Evolutionary conservation across 2,329 filamentous ascomycete species (phyloP).

Genomic region (Plenodomus tracheiphilus): DNA sequence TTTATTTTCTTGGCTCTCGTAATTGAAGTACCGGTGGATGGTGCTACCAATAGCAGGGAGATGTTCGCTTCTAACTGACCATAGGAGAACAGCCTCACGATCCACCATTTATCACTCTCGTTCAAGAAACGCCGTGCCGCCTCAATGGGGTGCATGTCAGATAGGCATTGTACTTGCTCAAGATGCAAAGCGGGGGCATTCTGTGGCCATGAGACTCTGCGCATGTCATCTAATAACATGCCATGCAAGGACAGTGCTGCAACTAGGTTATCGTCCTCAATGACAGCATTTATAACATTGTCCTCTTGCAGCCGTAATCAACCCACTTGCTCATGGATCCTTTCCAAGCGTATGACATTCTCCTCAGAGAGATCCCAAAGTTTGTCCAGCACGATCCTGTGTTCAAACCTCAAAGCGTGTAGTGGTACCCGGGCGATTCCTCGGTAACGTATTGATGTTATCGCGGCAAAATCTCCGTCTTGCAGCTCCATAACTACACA

Average conservation of each 20-base stretch:
- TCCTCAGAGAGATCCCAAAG: constrained; percentile 4
- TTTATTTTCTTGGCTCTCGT: background rate
- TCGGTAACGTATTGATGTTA: constrained; percentile 7
- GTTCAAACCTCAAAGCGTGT: constrained; percentile 8
- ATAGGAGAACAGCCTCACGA: no score
- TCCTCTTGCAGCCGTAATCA: constrained; percentile 16
- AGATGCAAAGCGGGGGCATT: constrained; percentile 14
- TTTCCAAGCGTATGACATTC: constrained; percentile 5
- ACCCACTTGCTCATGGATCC: constrained; percentile 7
- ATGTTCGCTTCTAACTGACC: constrained; percentile 6
- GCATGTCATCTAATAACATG: constrained; percentile 6
- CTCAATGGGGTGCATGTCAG: constrained; percentile 15
- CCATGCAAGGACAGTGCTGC: constrained; percentile 7
- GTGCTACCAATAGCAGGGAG: background rate
- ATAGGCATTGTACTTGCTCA: constrained; percentile 16
- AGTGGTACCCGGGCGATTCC: constrained; percentile 8
- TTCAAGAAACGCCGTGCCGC: constrained; percentile 17
- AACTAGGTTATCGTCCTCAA: constrained; percentile 11
- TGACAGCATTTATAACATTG: constrained; percentile 21
- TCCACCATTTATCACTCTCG: constrained; percentile 26
- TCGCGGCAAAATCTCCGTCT: constrained; percentile 3
- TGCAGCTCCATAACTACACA: constrained; percentile 1
- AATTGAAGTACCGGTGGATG: background rate
- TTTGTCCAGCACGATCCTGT: constrained; percentile 3
- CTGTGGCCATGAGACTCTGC: constrained; percentile 5